Base-by-base conservation (phyloP, 2,329 filamentous ascomycete species). In the Xylaria hypoxylon region DNA sequence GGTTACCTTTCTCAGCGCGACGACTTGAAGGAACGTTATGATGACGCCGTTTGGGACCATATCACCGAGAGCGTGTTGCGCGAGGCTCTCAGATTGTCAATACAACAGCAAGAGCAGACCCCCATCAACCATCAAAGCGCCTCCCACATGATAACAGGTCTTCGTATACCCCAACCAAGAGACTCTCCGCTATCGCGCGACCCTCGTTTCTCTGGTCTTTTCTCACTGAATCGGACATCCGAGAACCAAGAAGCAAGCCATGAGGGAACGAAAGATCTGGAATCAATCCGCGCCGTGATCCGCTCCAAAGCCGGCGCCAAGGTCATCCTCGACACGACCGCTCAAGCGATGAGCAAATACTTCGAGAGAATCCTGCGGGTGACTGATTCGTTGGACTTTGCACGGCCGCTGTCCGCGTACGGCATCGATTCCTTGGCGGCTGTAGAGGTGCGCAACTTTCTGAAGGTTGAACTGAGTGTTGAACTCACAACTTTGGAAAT, bases 351-450 rank as follows among this genome's bases (percentile, higher is more conserved):
- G 5, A 70, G 60, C 22, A 56, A 55, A 33, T 69, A 75, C 22
- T 68, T 78, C 24, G 68, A 67, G 11, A 73, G 71, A 56, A 69
- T 65, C 7, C 65, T 79, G 19, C 68, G 73, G 0, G 63, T 78
- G 7, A 61, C 67, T 1, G 70, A 72, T 19, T 61, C 71, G 1
- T 70, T 79, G 52, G 73, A 76, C 35, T 69, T 69, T 0, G 68
- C 65, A 1, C 73, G 75, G 40, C 70, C 74, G 1, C 64, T 77
- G 5, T 65, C 70, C 1, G 65, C 69, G 0, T 78, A 77, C 26
- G 76, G 77, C 0, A 55, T 77, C 1, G 76, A 79, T 35, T 78
- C 74, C 0, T 52, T 78, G 31, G 68, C 73, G 0, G 76, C 75
- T 0, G 76, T 78, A 1, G 76, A 77, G 64, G 45, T 78, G 17